Evolutionary conservation across 495 filamentous ascomycete species (phyloP).

Genomic region (Glonium stellatum): DNA sequence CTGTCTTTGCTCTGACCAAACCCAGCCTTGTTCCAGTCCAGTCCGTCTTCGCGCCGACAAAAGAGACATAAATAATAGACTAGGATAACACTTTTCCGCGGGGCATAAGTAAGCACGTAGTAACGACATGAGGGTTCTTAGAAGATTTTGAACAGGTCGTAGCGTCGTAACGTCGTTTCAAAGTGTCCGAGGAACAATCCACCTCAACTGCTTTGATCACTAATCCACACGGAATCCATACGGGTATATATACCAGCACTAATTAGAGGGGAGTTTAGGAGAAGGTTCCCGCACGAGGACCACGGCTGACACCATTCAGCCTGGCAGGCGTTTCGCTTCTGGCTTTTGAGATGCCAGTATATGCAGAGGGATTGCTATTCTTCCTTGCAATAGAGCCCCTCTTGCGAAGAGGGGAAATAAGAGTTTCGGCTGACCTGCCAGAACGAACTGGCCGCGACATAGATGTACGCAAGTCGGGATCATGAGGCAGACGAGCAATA

Average conservation of each 20-base stretch:
- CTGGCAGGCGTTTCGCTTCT: constrained; percentile 8
- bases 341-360: constrained; percentile 17
- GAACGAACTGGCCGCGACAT: constrained; percentile 23
- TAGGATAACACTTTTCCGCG: neutral
- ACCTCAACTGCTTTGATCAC: neutral
- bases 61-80: neutral
- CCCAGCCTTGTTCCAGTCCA: neutral
- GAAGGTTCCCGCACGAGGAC: constrained; percentile 20
- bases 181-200: neutral
- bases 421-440: constrained; percentile 21
- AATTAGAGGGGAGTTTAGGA: constrained; percentile 3
- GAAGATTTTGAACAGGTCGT: neutral
- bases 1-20: neutral
- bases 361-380: neutral
- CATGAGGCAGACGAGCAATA: constrained; percentile 22
- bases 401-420: constrained; percentile 26
- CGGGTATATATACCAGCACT: too few relatives aligned
- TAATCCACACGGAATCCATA: too few relatives aligned
- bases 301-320: constrained; percentile 8
- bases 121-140: neutral
- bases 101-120: neutral
- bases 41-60: constrained; percentile 1
- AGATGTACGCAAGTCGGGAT: constrained; percentile 21
- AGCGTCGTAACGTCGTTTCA: neutral
- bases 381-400: constrained; percentile 18